These are phyloP conservation scores for Golubevia pallescens DNA, from an alignment of 1,284 basidiomycete genomes.

Conservation along the genomic window DNA sequence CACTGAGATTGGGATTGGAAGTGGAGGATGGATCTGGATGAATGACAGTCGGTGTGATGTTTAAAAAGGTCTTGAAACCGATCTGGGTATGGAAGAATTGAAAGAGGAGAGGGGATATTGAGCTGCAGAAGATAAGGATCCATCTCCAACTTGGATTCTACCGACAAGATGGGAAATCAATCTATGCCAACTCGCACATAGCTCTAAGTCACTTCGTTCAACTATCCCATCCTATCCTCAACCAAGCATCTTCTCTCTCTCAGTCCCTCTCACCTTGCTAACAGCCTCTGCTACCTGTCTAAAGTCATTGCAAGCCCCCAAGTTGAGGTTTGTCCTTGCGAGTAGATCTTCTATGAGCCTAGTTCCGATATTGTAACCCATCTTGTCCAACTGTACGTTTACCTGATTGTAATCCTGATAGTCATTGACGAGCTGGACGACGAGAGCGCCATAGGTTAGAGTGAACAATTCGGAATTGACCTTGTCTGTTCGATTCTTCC, in stretches of 20 bases:
- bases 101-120: neutral
- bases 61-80: conserved; percentile 98
- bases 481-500: conserved; percentile 63
- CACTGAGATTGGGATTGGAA: conserved; percentile 31
- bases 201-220: conserved; percentile 72
- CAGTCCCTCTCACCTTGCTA: conserved; percentile 34
- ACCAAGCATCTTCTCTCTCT: no score
- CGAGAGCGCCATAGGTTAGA: conserved; percentile 93
- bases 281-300: conserved; percentile 75
- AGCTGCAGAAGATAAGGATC: neutral
- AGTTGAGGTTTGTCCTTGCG: conserved; percentile 72
- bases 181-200: neutral
- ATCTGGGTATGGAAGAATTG: conserved; percentile 70
- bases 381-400: conserved; percentile 73
- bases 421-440: conserved; percentile 97
- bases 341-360: conserved; percentile 97
- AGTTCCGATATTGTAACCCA: conserved; percentile 96
- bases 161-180: no score
- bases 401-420: conserved; percentile 94
- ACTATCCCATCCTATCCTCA: no score
- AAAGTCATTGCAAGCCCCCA: conserved; percentile 80
- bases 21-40: conserved; percentile 68
- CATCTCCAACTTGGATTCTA: no score
- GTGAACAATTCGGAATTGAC: conserved; percentile 93
- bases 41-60: conserved; percentile 83